Percentiles rank a stretch among this genome's conserved stretches.
Evolutionary conservation across 2,329 filamentous ascomycete species (phyloP).

Genomic region (Penicillium sp.): DNA sequence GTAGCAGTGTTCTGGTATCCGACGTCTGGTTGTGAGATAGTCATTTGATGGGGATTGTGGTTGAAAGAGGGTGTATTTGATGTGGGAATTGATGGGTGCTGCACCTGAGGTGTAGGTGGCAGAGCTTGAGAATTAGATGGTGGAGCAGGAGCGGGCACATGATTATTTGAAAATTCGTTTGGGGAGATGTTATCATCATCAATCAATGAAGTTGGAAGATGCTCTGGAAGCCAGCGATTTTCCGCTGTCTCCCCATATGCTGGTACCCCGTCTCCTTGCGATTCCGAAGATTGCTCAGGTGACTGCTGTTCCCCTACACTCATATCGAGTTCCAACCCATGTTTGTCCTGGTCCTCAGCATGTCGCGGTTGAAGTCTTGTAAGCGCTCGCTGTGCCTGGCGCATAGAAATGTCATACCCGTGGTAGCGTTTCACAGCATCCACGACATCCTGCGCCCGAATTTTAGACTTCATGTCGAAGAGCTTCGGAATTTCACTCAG

Average conservation of each 20-base stretch:
- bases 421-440: slow-evolving; percentile 44
- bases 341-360: slow-evolving; percentile 23
- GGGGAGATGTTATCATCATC: slow-evolving; percentile 27
- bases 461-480: slow-evolving; percentile 40
- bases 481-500: slow-evolving; percentile 42
- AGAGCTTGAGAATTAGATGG: slow-evolving; percentile 23
- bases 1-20: slow-evolving; percentile 21
- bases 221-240: slow-evolving; percentile 35
- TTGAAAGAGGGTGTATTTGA: slow-evolving; percentile 24
- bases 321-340: slow-evolving; percentile 23
- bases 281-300: slow-evolving; percentile 27
- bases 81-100: slow-evolving; percentile 23
- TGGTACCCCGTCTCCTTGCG: slow-evolving; percentile 25
- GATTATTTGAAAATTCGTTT: slow-evolving; percentile 23
- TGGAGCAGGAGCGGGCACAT: slow-evolving; percentile 17
- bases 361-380: slow-evolving; percentile 36
- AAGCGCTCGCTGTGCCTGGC: slow-evolving; percentile 41
- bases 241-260: slow-evolving; percentile 31
- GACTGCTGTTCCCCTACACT: slow-evolving; percentile 29
- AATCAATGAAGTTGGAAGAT: slow-evolving; percentile 29
- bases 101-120: slow-evolving; percentile 22
- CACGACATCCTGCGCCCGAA: slow-evolving; percentile 40
- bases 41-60: slow-evolving; percentile 25
- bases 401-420: slow-evolving; percentile 42
- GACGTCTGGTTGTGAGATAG: slow-evolving; percentile 25